Percentiles rank a stretch among this genome's conserved stretches.
phyloP scores from a whole-genome alignment of 2,329 filamentous ascomycete species.

The Exophiala sp. region DNA sequence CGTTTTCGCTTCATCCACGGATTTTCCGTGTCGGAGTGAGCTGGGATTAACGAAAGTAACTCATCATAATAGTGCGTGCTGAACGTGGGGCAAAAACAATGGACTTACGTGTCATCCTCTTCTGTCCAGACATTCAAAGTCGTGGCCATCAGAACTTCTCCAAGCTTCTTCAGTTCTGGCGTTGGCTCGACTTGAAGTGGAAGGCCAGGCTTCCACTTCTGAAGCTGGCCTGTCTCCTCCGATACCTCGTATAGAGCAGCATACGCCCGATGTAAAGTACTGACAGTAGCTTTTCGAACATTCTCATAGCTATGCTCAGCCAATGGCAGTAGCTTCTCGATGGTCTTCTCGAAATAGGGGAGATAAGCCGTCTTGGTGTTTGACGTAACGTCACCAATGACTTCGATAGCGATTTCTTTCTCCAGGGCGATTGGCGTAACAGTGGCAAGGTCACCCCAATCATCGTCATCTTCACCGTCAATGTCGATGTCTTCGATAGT shows the following conservation, averaged over 20 bases:
- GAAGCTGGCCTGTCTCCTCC: slow-evolving; percentile 70
- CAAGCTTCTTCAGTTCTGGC: slow-evolving; percentile 76
- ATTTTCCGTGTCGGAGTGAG: slow-evolving; percentile 91
- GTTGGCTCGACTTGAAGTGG: slow-evolving; percentile 78
- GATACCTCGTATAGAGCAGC: slow-evolving; percentile 85
- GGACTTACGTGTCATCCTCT: slow-evolving; percentile 86
- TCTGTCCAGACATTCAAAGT: slow-evolving; percentile 84
- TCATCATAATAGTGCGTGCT: slow-evolving; percentile 67
- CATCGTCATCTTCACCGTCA: slow-evolving; percentile 72
- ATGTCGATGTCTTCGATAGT: slow-evolving; percentile 55
- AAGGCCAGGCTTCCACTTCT: slow-evolving; percentile 85
- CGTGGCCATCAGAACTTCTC: slow-evolving; percentile 76
- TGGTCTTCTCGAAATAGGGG: slow-evolving; percentile 82
- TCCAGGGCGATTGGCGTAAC: slow-evolving; percentile 88
- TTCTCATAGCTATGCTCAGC: slow-evolving; percentile 89
- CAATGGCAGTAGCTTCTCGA: slow-evolving; percentile 75
- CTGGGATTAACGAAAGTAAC: slow-evolving; percentile 89
- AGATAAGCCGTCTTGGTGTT: slow-evolving; percentile 77
- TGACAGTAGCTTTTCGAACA: slow-evolving; percentile 85
- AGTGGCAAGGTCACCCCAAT: slow-evolving; percentile 77
- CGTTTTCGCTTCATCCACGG: slow-evolving; percentile 87
- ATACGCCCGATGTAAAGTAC: slow-evolving; percentile 90
- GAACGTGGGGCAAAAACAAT: slow-evolving; percentile 23
- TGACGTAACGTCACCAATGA: slow-evolving; percentile 86
- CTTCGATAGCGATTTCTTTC: slow-evolving; percentile 96